Base-by-base conservation (phyloP, 306 rosid genomes). In the Hippophae rhamnoides region DNA sequence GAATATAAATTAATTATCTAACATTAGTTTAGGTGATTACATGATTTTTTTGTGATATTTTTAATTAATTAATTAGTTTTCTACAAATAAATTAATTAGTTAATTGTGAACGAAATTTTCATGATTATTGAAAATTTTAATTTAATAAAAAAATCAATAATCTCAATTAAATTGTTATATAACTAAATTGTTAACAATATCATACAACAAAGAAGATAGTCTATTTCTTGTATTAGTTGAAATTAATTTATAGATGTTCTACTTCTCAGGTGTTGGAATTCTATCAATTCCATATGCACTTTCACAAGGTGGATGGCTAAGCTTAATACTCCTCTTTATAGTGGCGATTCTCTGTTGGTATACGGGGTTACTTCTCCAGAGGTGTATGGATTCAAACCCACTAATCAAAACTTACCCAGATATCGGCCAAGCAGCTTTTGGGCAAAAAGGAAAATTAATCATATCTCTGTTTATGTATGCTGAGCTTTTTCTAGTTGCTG, bases 271-370 rank as follows among this genome's bases (percentile, higher is more conserved):
- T 18, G 84, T 88, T 54, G 96, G 96, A 55, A 69, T 85, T 43
- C 74, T 85, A 8, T 82, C 96, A 18, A 75, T 88, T 70, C 94
- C 96, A 8, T 82, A 78, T 71, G 94, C 94, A 45, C 65, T 88
- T 40, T 74, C 86, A 12, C 62, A 80, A 71, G 96, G 87, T 64
- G 96, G 96, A 47, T 85, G 94, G 96, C n/a, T 79, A 31, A 82
- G 88, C 66, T 56, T 85, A 9, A 50, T 75, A 1, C 54, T 81
- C 9, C 73, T 88, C 0, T 50, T 85, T 27, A 5, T 76, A 2
- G 69, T 88, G 9, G 86, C 88, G 6, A 63, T 59, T 13, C 56
- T 85, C 7, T 76, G 84, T 52, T 85, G 84, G 75, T 88, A 82
- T 66, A 88, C 94, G 2, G 96, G 80, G 3, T 41, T 79, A 48